Evolutionary conservation across 179 eudicot genomes (phyloP).

Genomic region (Pouteria campechiana): DNA sequence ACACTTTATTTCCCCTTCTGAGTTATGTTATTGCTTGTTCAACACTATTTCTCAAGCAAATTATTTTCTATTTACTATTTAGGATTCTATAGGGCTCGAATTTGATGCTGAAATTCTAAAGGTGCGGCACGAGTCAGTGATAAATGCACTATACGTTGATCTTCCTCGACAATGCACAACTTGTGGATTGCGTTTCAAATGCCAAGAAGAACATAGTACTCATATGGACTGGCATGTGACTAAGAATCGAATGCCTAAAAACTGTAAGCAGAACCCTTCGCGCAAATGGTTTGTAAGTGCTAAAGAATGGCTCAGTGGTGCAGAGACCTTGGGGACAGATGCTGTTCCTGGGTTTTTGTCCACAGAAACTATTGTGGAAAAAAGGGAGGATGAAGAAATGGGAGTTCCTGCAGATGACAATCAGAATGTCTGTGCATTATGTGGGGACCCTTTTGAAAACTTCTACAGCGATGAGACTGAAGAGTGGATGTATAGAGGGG

Average conservation of each 20-base stretch:
- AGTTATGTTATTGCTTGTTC: background rate
- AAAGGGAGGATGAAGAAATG: conserved; percentile 65
- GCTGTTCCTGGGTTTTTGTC: conserved; percentile 70
- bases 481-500: conserved; percentile 97
- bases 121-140: conserved; percentile 61
- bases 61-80: conserved; percentile 5
- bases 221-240: conserved; percentile 99
- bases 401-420: conserved; percentile 94
- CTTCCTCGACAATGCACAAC: conserved; percentile 89
- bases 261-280: conserved; percentile 81
- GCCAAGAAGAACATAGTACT: conserved; percentile 86
- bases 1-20: too few species aligned
- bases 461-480: conserved; percentile 87
- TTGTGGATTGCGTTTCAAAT: conserved; percentile 84
- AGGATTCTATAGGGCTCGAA: conserved; percentile 79
- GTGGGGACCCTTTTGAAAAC: conserved; percentile 86
- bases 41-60: background rate
- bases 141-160: conserved; percentile 62
- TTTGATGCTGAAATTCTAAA: conserved; percentile 72
- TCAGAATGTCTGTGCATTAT: conserved; percentile 71
- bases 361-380: conserved; percentile 50
- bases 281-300: conserved; percentile 88
- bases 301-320: conserved; percentile 83
- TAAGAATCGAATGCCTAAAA: conserved; percentile 64
- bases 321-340: conserved; percentile 80